Evolutionary conservation across 805 yeast species (phyloP).

Genomic region (Starmerella apis): DNA sequence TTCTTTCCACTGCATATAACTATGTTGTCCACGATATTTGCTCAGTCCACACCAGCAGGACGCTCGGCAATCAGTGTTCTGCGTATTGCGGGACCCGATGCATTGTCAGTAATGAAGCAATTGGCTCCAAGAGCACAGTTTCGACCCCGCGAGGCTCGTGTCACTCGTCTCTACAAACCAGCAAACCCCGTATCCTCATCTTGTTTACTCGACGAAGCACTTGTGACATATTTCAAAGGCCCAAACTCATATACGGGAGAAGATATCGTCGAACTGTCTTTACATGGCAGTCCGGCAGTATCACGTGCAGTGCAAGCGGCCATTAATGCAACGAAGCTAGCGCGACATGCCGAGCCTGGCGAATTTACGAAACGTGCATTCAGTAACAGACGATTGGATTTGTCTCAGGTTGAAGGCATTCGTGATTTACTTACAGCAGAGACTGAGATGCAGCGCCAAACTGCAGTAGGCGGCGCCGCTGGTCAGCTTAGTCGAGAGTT

Average conservation of each 20-base stretch:
- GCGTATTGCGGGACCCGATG: constrained; percentile 62
- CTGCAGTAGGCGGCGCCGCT: constrained; percentile 61
- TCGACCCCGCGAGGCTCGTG: constrained; percentile 44
- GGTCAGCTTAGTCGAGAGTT: constrained; percentile 55
- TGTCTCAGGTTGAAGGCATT: constrained; percentile 85
- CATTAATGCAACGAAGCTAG: constrained; percentile 36
- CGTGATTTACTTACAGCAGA: constrained; percentile 85
- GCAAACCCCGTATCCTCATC: neutral
- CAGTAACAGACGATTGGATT: constrained; percentile 68
- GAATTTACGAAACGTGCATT: constrained; percentile 86
- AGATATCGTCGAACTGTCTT: constrained; percentile 76
- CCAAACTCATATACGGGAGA: constrained; percentile 90
- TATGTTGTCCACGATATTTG: constrained; percentile 65
- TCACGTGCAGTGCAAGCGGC: constrained; percentile 56
- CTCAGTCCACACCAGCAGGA: constrained; percentile 73
- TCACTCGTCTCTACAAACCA: constrained; percentile 43
- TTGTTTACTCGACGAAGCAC: constrained; percentile 61
- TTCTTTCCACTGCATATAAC: neutral
- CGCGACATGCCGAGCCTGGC: constrained; percentile 84
- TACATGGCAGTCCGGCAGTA: constrained; percentile 90
- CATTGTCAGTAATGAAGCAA: constrained; percentile 11
- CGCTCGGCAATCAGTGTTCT: constrained; percentile 81
- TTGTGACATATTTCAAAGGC: constrained; percentile 54
- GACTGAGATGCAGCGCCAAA: constrained; percentile 73
- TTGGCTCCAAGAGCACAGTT: constrained; percentile 32